Evolutionary conservation across 495 filamentous ascomycete species (phyloP).

Genomic region (Neurospora discreta): DNA sequence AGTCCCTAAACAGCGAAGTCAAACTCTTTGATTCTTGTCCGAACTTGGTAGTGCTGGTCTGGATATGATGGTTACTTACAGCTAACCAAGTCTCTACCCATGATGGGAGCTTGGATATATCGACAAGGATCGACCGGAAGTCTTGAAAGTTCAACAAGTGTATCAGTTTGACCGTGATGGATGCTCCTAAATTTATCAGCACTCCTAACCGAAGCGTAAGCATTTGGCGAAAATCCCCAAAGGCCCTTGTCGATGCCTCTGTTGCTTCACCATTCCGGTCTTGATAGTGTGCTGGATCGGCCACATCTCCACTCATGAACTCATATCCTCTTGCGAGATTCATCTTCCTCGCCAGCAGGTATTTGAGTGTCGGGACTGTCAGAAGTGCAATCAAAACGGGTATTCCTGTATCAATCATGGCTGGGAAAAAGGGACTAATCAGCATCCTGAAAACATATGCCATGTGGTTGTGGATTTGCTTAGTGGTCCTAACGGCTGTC

Average conservation of each 20-base stretch:
- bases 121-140: background rate
- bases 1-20: conserved; percentile 5
- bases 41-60: background rate
- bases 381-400: conserved; percentile 5
- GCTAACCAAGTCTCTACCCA: conserved; percentile 15
- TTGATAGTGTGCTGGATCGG: conserved; percentile 25
- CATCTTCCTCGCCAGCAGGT: background rate
- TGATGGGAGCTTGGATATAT: background rate
- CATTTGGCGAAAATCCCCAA: conserved; percentile 28
- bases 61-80: background rate
- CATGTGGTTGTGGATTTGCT: background rate
- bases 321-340: background rate
- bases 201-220: conserved; percentile 21
- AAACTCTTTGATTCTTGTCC: background rate
- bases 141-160: conserved; percentile 1
- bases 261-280: conserved; percentile 45
- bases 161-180: conserved; percentile 13
- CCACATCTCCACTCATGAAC: background rate
- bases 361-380: conserved; percentile 2
- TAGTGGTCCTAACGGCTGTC: background rate
- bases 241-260: conserved; percentile 33
- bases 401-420: background rate
- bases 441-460: background rate
- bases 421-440: conserved; percentile 4
- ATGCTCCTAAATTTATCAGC: conserved; percentile 24